These are phyloP conservation scores for Acanthamoeba lenticulata DNA, from an alignment of 208 protist genomes.

Conservation along the genomic window DNA sequence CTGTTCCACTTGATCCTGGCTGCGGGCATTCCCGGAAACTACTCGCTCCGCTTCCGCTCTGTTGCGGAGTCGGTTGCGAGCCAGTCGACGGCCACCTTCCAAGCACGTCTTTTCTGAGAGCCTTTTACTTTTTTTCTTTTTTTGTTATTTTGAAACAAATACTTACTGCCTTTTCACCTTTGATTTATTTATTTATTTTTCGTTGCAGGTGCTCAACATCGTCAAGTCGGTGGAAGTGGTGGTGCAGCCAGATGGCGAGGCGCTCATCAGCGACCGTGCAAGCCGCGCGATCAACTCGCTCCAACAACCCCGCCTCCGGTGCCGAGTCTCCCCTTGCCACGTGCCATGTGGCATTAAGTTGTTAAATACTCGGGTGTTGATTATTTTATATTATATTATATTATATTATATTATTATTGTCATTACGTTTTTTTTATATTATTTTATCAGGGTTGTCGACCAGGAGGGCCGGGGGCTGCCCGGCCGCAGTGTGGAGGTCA, in stretches of 20 bases:
- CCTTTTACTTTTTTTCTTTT: not conserved
- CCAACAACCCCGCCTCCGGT: not conserved
- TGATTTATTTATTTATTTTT: too few species aligned
- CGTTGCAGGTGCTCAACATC: conserved; percentile 8
- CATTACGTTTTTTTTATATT: too few species aligned
- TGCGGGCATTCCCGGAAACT: not conserved
- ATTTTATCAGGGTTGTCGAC: conserved; percentile 30
- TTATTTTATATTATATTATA: too few species aligned
- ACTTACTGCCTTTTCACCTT: too few species aligned
- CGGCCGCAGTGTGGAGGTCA: not conserved
- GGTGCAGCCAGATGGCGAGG: not conserved
- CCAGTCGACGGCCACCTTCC: not conserved
- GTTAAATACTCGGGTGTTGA: too few species aligned
- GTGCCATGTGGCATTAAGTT: too few species aligned
- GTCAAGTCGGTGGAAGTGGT: not conserved
- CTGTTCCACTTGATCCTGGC: not conserved
- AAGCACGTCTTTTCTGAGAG: not conserved
- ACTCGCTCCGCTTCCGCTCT: conserved; percentile 4
- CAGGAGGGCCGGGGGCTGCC: not conserved
- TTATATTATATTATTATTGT: too few species aligned
- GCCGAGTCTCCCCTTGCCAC: not conserved
- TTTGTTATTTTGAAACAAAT: too few species aligned
- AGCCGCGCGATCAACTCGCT: not conserved
- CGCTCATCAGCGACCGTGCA: conserved; percentile 14
- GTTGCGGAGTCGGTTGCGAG: not conserved